These are phyloP conservation scores for Eurotiales sp. DNA, from an alignment of 2,329 filamentous ascomycete genomes.

Conservation along the genomic window DNA sequence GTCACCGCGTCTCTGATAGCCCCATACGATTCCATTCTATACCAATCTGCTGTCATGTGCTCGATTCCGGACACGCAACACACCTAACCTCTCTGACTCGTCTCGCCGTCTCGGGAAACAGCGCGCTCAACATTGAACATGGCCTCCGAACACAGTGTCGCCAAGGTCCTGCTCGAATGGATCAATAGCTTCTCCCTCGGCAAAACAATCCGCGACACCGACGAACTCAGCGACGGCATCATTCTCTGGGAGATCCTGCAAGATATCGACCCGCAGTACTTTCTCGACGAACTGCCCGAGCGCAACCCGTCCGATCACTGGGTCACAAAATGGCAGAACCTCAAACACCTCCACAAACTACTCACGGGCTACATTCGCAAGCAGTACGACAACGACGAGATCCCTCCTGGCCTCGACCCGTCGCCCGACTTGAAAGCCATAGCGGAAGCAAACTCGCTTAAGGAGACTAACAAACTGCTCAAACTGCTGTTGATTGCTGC, in stretches of 20 bases:
- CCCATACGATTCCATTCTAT: too few relatives aligned
- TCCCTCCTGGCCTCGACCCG: constrained; percentile 40
- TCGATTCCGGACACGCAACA: constrained; percentile 16
- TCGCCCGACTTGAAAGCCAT: constrained; percentile 46
- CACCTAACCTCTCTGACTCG: constrained; percentile 16
- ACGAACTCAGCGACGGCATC: constrained; percentile 43
- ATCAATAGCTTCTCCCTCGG: constrained; percentile 44
- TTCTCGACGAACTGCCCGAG: constrained; percentile 46
- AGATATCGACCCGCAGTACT: constrained; percentile 47
- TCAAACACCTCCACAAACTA: constrained; percentile 47
- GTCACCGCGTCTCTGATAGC: too few relatives aligned
- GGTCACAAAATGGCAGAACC: constrained; percentile 47
- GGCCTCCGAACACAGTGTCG: constrained; percentile 44
- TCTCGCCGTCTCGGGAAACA: constrained; percentile 10
- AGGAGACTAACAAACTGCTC: constrained; percentile 53
- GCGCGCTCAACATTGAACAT: constrained; percentile 24
- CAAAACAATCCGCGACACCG: constrained; percentile 37
- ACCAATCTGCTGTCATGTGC: constrained; percentile 7
- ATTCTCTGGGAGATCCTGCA: constrained; percentile 48
- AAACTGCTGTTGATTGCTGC: constrained; percentile 62
- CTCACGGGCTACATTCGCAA: constrained; percentile 43
- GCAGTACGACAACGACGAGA: constrained; percentile 38
- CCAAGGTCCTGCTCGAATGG: constrained; percentile 46
- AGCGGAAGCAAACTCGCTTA: constrained; percentile 40
- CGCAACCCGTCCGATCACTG: constrained; percentile 42